Evolutionary conservation across 163 green algal genomes (phyloP), one percentile per base, ranked within the genome.

Genomic region (Chloromonas sp.): DNA sequence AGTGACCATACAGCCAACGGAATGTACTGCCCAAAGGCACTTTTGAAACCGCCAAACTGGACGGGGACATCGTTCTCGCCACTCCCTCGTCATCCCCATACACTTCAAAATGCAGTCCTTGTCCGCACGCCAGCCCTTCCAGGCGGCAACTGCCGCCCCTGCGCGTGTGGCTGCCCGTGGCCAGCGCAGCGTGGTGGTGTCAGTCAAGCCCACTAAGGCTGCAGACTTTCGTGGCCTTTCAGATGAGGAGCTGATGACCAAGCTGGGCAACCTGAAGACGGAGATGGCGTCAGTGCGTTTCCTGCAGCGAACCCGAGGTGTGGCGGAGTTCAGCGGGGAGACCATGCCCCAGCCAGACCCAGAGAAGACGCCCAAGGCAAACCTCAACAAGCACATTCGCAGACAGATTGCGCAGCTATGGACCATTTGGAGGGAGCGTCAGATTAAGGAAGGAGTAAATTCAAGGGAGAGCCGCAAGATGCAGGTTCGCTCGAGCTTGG

Each of bases 181-280:
- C 36, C 36, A 36, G 36, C 36, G 36, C 36, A 36, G 36, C 36
- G 61, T 84, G 58, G 59, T 81, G 0, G 84, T 87, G 84, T 79
- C 84, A 15, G 70, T 82, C 14, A 87, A 87, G 84, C 84, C 84
- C 57, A 87, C 79, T 80, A 87, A 87, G 85, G 85, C 85, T 71
- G 82, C 85, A 60, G 85, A 88, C 15, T 88, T 88, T 78, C 60
- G 70, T 15, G 58, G 14, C 62, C 85, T 88, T 8, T 86, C 85
- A 8, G 62, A 88, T 70, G 79, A 82, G 11, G 85, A 88, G 62
- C 78, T 88, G 2, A 2, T 86, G 58, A 57, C 1, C 61, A 88
- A 88, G 82, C 60, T 88, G 14, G 8, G 11, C 2, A 58, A 81
- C 60, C 66, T 88, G 15, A 88, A 86, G 85, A 62, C 58, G 3